phyloP scores from a whole-genome alignment of 257 asterid genomes.

The Solanum peruvianum region DNA sequence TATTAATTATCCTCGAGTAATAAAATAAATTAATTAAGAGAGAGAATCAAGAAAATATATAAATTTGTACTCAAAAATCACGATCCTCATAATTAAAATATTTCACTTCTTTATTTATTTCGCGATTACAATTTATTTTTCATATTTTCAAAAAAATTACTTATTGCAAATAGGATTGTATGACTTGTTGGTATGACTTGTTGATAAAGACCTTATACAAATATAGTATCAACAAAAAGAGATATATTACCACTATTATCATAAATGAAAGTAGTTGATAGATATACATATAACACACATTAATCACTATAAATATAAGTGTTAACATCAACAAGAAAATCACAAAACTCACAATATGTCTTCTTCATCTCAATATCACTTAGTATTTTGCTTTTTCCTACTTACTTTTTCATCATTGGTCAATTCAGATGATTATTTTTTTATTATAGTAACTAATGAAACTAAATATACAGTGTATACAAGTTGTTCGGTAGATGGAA shows the following conservation, averaged over 20 bases:
- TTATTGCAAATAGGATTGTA: too few relatives aligned
- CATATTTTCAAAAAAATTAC: accelerated
- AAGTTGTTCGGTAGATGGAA: not conserved
- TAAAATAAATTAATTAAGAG: not conserved
- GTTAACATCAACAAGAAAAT: not conserved
- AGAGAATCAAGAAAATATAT: not conserved
- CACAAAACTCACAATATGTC: not conserved
- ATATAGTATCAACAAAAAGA: not conserved
- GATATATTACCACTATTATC: not conserved
- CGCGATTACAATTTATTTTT: too few relatives aligned
- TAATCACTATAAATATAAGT: not conserved
- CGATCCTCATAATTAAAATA: not conserved
- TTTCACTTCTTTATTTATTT: not conserved
- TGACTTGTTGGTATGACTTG: not conserved
- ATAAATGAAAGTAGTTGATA: not conserved
- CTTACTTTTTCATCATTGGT: not conserved
- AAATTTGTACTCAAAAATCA: not conserved
- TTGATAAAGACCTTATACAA: not conserved
- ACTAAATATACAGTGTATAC: not conserved
- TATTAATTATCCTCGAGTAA: not conserved
- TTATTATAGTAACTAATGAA: not conserved
- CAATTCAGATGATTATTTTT: not conserved
- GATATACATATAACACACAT: not conserved
- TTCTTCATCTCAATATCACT: not conserved
- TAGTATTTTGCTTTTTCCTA: not conserved